Conservation (phyloP, 164 flowering plant species). For the Annona cherimola region DNA sequence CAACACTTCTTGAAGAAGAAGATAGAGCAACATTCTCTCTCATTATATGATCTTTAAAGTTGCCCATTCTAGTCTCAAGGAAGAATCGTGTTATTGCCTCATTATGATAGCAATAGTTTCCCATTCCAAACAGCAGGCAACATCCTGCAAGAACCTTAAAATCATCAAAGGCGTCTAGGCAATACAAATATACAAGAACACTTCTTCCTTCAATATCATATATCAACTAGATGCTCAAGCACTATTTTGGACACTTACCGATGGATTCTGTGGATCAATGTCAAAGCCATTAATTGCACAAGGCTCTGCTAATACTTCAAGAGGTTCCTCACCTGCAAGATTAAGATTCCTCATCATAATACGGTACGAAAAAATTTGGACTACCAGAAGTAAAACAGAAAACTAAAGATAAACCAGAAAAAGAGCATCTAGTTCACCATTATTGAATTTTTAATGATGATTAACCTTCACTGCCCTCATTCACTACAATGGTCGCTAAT, state of each 20-base stretch:
- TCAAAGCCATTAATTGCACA: conserved; percentile 90
- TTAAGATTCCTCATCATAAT: neutral
- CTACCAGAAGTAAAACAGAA: neutral
- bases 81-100: conserved; percentile 28
- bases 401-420: too few species aligned
- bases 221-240: neutral
- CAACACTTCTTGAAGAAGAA: too few species aligned
- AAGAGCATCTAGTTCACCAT: neutral
- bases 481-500: too few species aligned
- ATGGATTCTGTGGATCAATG: conserved; percentile 72
- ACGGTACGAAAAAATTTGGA: neutral
- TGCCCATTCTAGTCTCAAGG: too few species aligned
- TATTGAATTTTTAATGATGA: too few species aligned
- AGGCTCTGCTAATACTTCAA: conserved; percentile 74
- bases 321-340: conserved; percentile 57
- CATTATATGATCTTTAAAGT: too few species aligned
- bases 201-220: neutral
- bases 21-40: too few species aligned
- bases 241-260: conserved; percentile 40
- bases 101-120: conserved; percentile 62
- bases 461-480: too few species aligned
- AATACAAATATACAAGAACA: neutral
- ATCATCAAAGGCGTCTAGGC: neutral
- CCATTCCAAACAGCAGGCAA: conserved; percentile 90
- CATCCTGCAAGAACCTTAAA: conserved; percentile 44